These are phyloP conservation scores for Helotiales sp. DNA, from an alignment of 2,329 filamentous ascomycete species.

Conservation along the genomic window DNA sequence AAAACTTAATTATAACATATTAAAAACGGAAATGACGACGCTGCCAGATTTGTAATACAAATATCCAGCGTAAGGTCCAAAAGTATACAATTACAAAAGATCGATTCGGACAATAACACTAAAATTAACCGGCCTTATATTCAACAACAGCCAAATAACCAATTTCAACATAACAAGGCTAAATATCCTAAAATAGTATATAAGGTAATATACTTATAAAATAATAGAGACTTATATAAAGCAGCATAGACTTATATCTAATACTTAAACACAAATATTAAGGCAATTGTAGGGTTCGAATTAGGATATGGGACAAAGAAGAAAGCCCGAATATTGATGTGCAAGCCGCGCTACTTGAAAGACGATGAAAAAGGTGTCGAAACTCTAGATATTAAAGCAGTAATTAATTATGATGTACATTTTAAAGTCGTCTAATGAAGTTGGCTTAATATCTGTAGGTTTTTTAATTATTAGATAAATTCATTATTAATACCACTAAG, in stretches of 20 bases:
- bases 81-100: constrained; percentile 27
- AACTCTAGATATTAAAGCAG: constrained; percentile 23
- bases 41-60: constrained; percentile 25
- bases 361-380: constrained; percentile 20
- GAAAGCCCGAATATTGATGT: constrained; percentile 28
- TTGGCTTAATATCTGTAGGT: constrained; percentile 18
- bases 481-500: too few species aligned
- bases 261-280: constrained; percentile 30
- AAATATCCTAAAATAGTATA: constrained; percentile 24
- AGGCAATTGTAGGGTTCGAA: constrained; percentile 27
- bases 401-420: constrained; percentile 24
- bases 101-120: constrained; percentile 24
- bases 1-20: constrained; percentile 25
- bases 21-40: constrained; percentile 23
- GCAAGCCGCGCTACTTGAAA: constrained; percentile 24
- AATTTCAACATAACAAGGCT: constrained; percentile 25
- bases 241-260: constrained; percentile 23
- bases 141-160: constrained; percentile 21
- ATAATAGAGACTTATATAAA: constrained; percentile 20
- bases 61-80: constrained; percentile 26
- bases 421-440: constrained; percentile 15
- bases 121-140: constrained; percentile 24
- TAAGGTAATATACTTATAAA: constrained; percentile 24
- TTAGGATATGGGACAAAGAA: constrained; percentile 27
- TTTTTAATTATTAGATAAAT: constrained; percentile 25